Percentiles rank a stretch among this genome's conserved stretches.
Conservation (phyloP, 2,329 filamentous ascomycete species). For the Fusarium staphyleae region DNA sequence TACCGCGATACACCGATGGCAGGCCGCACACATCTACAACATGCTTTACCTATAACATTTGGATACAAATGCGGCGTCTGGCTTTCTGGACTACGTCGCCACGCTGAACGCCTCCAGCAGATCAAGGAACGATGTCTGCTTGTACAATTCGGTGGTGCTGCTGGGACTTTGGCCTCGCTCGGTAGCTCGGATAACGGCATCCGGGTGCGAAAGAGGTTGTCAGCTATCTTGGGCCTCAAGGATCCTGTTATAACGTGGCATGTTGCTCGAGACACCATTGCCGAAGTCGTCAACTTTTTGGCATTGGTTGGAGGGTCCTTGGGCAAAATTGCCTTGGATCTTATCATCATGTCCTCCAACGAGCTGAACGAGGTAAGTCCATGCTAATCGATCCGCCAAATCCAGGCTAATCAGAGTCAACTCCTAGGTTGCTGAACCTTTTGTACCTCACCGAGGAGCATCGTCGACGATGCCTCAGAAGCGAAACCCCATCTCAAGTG, state of each 20-base stretch:
- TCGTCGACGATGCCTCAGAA: slow-evolving; percentile 66
- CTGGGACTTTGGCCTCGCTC: slow-evolving; percentile 62
- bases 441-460: slow-evolving; percentile 60
- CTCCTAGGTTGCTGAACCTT: slow-evolving; percentile 58
- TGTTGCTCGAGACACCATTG: slow-evolving; percentile 60
- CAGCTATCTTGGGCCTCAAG: slow-evolving; percentile 54
- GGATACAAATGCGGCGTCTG: slow-evolving; percentile 65
- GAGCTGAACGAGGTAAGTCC: slow-evolving; percentile 54
- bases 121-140: slow-evolving; percentile 56
- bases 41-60: slow-evolving; percentile 63
- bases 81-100: slow-evolving; percentile 57
- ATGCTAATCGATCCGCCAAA: too few relatives aligned
- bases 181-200: slow-evolving; percentile 57
- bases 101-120: slow-evolving; percentile 56
- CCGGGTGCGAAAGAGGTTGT: slow-evolving; percentile 57
- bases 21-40: slow-evolving; percentile 63
- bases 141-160: slow-evolving; percentile 64
- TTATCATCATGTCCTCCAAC: slow-evolving; percentile 66
- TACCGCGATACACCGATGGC: slow-evolving; percentile 64
- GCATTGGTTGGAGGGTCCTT: slow-evolving; percentile 61
- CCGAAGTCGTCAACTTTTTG: slow-evolving; percentile 61
- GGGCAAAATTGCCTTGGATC: slow-evolving; percentile 63
- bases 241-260: slow-evolving; percentile 65
- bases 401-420: slow-evolving; percentile 60
- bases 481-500: slow-evolving; percentile 64